A percentile compares a stretch with the other conserved stretches of the same genome.
Conservation (phyloP, 768 basidiomycete species). For the Kwoniella europaea region DNA sequence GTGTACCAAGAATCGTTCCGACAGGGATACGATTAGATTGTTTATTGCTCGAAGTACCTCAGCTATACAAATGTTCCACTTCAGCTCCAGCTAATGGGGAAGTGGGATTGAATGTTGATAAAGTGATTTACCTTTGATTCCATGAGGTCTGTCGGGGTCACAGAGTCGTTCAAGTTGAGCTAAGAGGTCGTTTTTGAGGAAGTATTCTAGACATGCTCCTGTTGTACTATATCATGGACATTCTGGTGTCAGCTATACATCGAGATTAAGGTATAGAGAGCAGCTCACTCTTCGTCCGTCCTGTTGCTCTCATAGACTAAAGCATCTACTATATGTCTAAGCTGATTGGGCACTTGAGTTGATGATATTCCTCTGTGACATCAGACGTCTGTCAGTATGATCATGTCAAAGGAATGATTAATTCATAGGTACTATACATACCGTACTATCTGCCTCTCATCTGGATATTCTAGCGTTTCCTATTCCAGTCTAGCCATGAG, state of each 20-base stretch:
- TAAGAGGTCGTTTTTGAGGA: slow-evolving; percentile 87
- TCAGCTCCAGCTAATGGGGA: too few species aligned
- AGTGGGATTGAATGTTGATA: too few species aligned
- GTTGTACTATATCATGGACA: too few species aligned
- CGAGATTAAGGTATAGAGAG: too few species aligned
- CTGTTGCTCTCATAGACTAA: slow-evolving; percentile 83
- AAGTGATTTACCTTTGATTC: slow-evolving; percentile 77
- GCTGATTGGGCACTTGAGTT: slow-evolving; percentile 76
- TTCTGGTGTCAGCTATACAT: too few species aligned
- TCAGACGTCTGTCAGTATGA: not conserved
- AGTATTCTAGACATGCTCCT: slow-evolving; percentile 86
- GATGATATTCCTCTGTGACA: slow-evolving; percentile 69
- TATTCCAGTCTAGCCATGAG: slow-evolving; percentile 50
- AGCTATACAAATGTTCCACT: too few species aligned
- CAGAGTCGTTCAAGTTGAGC: slow-evolving; percentile 83
- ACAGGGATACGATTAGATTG: slow-evolving; percentile 87
- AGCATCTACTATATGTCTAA: slow-evolving; percentile 80
- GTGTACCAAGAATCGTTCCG: slow-evolving; percentile 91
- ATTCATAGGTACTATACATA: slow-evolving; percentile 12
- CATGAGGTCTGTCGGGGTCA: slow-evolving; percentile 80
- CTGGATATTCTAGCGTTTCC: slow-evolving; percentile 83
- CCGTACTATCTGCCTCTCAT: slow-evolving; percentile 78
- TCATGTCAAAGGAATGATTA: not conserved
- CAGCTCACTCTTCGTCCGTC: slow-evolving; percentile 77
- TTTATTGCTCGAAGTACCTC: slow-evolving; percentile 84